A percentile compares a stretch with the other conserved stretches of the same genome.
phyloP scores from a whole-genome alignment of 345 rosid species.

The Conringia planisiliqua region DNA sequence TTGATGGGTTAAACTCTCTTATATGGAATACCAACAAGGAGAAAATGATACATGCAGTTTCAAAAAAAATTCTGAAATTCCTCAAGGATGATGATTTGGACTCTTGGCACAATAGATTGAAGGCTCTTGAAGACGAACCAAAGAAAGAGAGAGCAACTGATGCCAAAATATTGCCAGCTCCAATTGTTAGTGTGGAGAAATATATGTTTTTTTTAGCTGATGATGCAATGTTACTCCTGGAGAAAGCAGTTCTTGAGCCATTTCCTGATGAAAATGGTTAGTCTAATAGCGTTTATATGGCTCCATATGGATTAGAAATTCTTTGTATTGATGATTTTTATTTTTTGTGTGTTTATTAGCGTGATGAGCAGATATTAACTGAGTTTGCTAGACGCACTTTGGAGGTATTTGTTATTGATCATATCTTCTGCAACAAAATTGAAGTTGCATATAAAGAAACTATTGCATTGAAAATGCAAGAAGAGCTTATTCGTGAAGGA shows the following conservation, averaged over 20 bases:
- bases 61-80: constrained; percentile 47
- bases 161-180: constrained; percentile 63
- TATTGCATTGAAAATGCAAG: constrained; percentile 89
- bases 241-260: constrained; percentile 83
- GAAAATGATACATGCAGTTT: not conserved
- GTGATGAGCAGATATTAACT: constrained; percentile 84
- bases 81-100: constrained; percentile 90
- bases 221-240: constrained; percentile 64
- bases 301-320: not conserved
- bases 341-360: constrained; percentile 9
- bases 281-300: constrained; percentile 10
- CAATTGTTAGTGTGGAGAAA: constrained; percentile 69
- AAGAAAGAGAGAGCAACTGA: constrained; percentile 54
- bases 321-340: not conserved
- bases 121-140: constrained; percentile 80
- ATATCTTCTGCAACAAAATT: constrained; percentile 84
- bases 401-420: constrained; percentile 84
- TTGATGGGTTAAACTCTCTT: constrained; percentile 74
- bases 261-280: constrained; percentile 77
- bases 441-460: constrained; percentile 97
- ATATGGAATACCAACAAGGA: not conserved
- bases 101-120: constrained; percentile 84
- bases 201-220: constrained; percentile 78
- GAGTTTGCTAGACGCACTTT: constrained; percentile 86
- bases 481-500: constrained; percentile 94